phyloP scores from a whole-genome alignment of 768 basidiomycete genomes.

The Hypholoma fasciculare region DNA sequence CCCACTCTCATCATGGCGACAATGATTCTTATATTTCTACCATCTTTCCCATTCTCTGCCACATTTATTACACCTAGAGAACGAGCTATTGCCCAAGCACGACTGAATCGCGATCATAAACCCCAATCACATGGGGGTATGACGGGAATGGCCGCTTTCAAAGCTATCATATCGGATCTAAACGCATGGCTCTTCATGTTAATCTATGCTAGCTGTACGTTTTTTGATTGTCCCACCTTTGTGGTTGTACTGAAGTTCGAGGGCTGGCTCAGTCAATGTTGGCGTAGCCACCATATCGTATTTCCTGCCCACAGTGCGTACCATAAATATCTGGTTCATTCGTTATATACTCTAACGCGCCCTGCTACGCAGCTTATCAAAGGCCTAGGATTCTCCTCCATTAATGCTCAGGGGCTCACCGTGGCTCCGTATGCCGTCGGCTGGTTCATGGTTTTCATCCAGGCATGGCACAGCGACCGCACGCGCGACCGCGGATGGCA shows the following conservation, averaged over 20 bases:
- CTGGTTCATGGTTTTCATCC: constrained; percentile 55
- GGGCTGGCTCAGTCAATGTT: constrained; percentile 42
- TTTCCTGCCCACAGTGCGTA: constrained; percentile 51
- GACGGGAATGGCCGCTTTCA: constrained; percentile 57
- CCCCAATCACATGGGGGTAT: constrained; percentile 60
- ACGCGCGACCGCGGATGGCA: constrained; percentile 57
- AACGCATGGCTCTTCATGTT: constrained; percentile 55
- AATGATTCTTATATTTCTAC: constrained; percentile 48
- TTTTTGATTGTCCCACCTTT: neutral
- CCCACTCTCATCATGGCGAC: constrained; percentile 54
- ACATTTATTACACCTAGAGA: constrained; percentile 52
- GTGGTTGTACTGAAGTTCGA: neutral
- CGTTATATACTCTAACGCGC: neutral
- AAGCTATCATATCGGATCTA: constrained; percentile 46
- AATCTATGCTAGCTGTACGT: constrained; percentile 53
- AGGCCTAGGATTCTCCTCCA: constrained; percentile 53
- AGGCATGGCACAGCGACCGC: constrained; percentile 55
- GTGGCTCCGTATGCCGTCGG: constrained; percentile 58
- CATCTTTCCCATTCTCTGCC: constrained; percentile 56
- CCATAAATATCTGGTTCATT: neutral
- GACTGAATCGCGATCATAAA: constrained; percentile 53
- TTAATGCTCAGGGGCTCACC: constrained; percentile 58
- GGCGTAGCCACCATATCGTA: constrained; percentile 58
- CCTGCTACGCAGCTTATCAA: constrained; percentile 43
- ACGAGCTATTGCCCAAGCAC: constrained; percentile 56